Percentiles rank a stretch among this genome's conserved stretches.
Evolutionary conservation across 176 grass and related monocot species (phyloP).

Genomic region (Oryza meyeriana): DNA sequence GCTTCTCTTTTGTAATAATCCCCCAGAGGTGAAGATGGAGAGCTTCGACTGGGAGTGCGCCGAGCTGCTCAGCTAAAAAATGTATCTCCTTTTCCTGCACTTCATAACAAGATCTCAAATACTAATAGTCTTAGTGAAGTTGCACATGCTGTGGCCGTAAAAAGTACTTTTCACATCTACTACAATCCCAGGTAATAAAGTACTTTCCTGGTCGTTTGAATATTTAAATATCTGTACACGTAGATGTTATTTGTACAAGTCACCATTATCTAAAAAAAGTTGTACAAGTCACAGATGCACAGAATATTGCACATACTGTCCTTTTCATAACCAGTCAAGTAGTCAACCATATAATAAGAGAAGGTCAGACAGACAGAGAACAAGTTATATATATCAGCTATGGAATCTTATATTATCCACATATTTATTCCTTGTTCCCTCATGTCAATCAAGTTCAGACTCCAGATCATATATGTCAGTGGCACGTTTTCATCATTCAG

Average conservation of each 20-base stretch:
- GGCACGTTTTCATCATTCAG: background rate
- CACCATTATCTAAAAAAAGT: background rate
- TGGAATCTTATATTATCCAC: background rate
- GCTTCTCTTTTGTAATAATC: background rate
- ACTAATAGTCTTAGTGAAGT: constrained; percentile 33
- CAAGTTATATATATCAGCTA: background rate
- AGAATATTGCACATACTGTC: background rate
- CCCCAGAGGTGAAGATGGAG: constrained; percentile 74
- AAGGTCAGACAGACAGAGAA: constrained; percentile 5
- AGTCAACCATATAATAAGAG: background rate
- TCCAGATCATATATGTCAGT: background rate
- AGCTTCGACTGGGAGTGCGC: constrained; percentile 73
- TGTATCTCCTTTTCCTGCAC: constrained; percentile 26
- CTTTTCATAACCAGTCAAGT: background rate
- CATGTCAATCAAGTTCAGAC: background rate
- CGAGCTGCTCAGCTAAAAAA: constrained; percentile 62
- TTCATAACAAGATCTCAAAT: constrained; percentile 35
- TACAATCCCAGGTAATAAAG: constrained; percentile 77
- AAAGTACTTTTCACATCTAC: constrained; percentile 68
- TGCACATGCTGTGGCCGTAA: constrained; percentile 53
- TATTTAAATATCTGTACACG: background rate
- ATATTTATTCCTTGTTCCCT: background rate
- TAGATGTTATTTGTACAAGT: background rate
- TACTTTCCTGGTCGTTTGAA: background rate
- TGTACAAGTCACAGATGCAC: background rate